Evolutionary conservation across 164 flowering plant genomes (phyloP).

Genomic region (Litsea cubeba): DNA sequence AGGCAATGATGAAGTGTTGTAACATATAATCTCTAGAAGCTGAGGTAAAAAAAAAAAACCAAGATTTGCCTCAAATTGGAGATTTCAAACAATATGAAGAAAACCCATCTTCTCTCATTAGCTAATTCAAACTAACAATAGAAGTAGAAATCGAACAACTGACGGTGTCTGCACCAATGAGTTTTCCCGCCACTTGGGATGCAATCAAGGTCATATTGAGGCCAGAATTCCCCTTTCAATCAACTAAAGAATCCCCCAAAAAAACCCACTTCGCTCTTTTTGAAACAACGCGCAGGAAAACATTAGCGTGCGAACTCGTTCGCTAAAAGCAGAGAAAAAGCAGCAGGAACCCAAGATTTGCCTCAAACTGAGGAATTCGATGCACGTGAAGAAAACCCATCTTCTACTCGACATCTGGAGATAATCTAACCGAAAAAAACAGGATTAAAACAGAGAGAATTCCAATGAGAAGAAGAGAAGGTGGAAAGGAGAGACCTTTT

Average conservation of each 20-base stretch:
- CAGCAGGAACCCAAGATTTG: background rate
- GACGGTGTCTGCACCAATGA: too few relatives aligned
- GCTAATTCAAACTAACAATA: too few relatives aligned
- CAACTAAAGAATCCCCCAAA: too few relatives aligned
- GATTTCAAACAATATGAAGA: background rate
- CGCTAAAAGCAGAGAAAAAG: background rate
- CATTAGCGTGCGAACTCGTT: too few relatives aligned
- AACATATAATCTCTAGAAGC: background rate
- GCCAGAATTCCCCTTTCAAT: too few relatives aligned
- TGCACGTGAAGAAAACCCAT: background rate
- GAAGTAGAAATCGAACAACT: too few relatives aligned
- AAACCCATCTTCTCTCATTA: background rate
- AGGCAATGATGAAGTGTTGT: too few relatives aligned
- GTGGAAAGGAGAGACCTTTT: slow-evolving; percentile 9
- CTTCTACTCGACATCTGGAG: background rate
- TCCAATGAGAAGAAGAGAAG: background rate
- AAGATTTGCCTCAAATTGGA: background rate
- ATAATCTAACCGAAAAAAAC: background rate
- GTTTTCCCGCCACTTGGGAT: too few relatives aligned
- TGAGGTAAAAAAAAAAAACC: background rate
- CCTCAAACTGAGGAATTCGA: background rate
- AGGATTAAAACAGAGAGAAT: background rate
- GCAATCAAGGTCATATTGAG: too few relatives aligned
- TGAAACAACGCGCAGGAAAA: background rate
- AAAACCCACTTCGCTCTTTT: background rate